Percentiles rank a stretch among this genome's conserved stretches.
Evolutionary conservation across 139 green algal genomes (phyloP).

Genomic region (Closterium sp.): DNA sequence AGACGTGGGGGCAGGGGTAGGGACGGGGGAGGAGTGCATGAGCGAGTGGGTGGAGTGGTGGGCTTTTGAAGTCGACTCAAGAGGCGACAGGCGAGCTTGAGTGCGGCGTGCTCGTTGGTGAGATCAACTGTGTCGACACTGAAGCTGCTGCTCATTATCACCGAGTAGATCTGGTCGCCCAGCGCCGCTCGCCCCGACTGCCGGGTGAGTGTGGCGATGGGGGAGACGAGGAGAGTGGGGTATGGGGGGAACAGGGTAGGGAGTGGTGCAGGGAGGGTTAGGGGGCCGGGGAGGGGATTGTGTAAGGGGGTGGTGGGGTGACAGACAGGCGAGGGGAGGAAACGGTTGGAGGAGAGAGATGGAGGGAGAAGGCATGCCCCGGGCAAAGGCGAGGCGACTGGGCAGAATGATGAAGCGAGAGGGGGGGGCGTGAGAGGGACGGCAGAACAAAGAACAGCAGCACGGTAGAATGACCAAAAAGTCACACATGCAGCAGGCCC

Average conservation of each 20-base stretch:
- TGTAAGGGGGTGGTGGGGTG: no score
- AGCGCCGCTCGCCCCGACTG: constrained; percentile 23
- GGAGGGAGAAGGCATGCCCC: not conserved
- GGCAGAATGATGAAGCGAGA: no score
- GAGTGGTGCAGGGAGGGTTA: not conserved
- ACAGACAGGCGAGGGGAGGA: not conserved
- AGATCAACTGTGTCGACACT: not conserved
- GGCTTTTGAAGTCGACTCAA: no score
- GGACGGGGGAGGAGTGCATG: not conserved
- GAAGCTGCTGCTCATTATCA: constrained; percentile 28
- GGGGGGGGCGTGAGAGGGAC: no score
- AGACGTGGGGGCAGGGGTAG: not conserved
- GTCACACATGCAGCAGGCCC: not conserved
- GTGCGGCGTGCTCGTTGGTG: constrained; percentile 15
- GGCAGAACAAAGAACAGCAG: not conserved
- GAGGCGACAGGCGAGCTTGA: constrained; percentile 35
- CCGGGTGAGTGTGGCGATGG: not conserved
- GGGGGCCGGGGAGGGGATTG: not conserved
- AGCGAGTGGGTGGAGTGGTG: not conserved
- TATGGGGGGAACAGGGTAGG: not conserved
- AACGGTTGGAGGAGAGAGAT: not conserved
- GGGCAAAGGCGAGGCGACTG: not conserved
- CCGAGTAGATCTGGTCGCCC: constrained; percentile 15
- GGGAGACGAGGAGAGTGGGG: not conserved
- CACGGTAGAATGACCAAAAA: not conserved